Evolutionary conservation across 129 eudicot genomes (phyloP).

Genomic region (Dittrichia graveolens): DNA sequence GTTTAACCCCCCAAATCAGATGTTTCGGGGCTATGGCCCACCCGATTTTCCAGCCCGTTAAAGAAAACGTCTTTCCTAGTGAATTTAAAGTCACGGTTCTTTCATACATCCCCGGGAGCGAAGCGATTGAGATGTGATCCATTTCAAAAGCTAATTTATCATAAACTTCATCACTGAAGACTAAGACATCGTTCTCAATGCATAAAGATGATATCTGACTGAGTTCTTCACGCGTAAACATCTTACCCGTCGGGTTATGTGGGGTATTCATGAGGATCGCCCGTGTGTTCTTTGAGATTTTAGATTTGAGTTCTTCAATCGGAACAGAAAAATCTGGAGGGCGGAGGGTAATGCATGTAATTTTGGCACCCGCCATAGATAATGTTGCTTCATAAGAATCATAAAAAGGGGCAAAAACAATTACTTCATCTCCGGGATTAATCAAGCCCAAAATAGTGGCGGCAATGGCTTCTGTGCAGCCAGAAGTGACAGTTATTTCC

Average conservation of each 20-base stretch:
- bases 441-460: constrained; percentile 91
- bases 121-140: constrained; percentile 91
- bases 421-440: constrained; percentile 93
- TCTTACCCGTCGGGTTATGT: constrained; percentile 96
- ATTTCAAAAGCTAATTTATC: constrained; percentile 89
- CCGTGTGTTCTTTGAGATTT: constrained; percentile 74
- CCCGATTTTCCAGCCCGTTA: constrained; percentile 98
- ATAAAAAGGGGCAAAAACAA: constrained; percentile 90
- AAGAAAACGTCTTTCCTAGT: constrained; percentile 88
- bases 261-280: constrained; percentile 93
- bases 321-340: constrained; percentile 87
- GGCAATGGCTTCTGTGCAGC: constrained; percentile 99
- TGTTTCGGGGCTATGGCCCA: constrained; percentile 98
- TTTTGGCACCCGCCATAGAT: constrained; percentile 95
- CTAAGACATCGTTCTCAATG: constrained; percentile 84
- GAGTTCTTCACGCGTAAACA: constrained; percentile 83
- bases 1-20: constrained; percentile 88
- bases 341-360: constrained; percentile 66
- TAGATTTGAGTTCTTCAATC: constrained; percentile 69
- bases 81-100: constrained; percentile 88
- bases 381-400: constrained; percentile 93
- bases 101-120: constrained; percentile 97
- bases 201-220: constrained; percentile 65
- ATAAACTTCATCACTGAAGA: constrained; percentile 88
- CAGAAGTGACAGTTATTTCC: constrained; percentile 95